These are phyloP conservation scores for Corymbia maculata DNA, from an alignment of 345 rosid genomes.

Conservation along the genomic window DNA sequence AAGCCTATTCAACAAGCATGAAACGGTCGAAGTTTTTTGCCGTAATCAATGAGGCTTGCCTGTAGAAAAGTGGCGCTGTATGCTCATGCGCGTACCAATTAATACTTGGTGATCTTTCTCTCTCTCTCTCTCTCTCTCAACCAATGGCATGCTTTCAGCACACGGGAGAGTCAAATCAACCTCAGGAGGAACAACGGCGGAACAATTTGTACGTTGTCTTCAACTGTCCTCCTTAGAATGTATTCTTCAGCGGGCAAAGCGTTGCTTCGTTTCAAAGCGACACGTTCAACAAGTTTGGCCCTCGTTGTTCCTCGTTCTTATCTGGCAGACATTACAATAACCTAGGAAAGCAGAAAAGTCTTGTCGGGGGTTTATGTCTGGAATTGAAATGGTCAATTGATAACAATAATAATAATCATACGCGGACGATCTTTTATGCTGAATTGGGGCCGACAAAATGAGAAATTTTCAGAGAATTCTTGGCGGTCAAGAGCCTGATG, in stretches of 20 bases:
- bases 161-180: not conserved
- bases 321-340: not conserved
- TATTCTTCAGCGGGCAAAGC: not conserved
- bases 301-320: not conserved
- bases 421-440: not conserved
- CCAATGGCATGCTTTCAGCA: not conserved
- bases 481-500: not conserved
- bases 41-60: not conserved
- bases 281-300: not conserved
- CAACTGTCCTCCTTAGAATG: not conserved
- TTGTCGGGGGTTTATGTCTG: not conserved
- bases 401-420: not conserved
- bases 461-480: not conserved
- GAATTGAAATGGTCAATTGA: not conserved
- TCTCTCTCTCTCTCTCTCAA: not conserved
- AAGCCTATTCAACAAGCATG: not conserved
- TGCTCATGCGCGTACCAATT: not conserved
- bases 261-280: not conserved
- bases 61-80: not conserved
- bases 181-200: not conserved
- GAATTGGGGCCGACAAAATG: not conserved
- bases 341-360: not conserved
- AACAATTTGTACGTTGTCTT: not conserved
- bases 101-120: not conserved
- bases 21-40: not conserved